These are phyloP conservation scores for Hypoxylon sp. DNA, from an alignment of 2,329 filamentous ascomycete genomes.

Conservation along the genomic window DNA sequence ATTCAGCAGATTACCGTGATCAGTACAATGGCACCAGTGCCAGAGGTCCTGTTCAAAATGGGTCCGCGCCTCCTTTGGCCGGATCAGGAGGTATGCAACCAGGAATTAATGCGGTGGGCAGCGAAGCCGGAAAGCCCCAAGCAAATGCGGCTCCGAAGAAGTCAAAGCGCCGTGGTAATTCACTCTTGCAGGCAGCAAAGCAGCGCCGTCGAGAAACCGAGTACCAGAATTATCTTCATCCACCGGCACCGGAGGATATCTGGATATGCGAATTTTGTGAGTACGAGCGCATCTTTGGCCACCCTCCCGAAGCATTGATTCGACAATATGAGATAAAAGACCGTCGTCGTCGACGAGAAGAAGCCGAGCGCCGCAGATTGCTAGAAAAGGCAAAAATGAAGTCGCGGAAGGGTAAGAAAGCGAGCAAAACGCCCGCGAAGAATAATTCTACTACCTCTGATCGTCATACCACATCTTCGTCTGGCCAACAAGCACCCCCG, in stretches of 20 bases:
- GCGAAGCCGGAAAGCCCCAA: slow-evolving; percentile 57
- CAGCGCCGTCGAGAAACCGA: slow-evolving; percentile 84
- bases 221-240: slow-evolving; percentile 81
- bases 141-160: slow-evolving; percentile 65
- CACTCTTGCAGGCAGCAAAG: slow-evolving; percentile 81
- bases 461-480: slow-evolving; percentile 42
- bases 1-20: slow-evolving; percentile 39
- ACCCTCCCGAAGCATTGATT: slow-evolving; percentile 85
- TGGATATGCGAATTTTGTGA: slow-evolving; percentile 99
- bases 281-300: slow-evolving; percentile 96
- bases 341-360: slow-evolving; percentile 82
- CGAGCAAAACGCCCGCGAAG: slow-evolving; percentile 75
- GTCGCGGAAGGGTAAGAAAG: slow-evolving; percentile 89
- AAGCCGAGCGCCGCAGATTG: slow-evolving; percentile 87
- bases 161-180: slow-evolving; percentile 77
- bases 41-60: slow-evolving; percentile 40
- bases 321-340: slow-evolving; percentile 96
- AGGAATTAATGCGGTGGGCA: slow-evolving; percentile 44
- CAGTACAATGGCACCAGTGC: slow-evolving; percentile 33
- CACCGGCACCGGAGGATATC: slow-evolving; percentile 78
- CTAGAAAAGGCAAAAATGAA: slow-evolving; percentile 96
- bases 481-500: slow-evolving; percentile 47
- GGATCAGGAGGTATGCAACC: slow-evolving; percentile 38
- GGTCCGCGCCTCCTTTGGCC: slow-evolving; percentile 37
- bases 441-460: slow-evolving; percentile 52